These are phyloP conservation scores for Amanita jacksonii DNA, from an alignment of 768 basidiomycete genomes.

Conservation along the genomic window DNA sequence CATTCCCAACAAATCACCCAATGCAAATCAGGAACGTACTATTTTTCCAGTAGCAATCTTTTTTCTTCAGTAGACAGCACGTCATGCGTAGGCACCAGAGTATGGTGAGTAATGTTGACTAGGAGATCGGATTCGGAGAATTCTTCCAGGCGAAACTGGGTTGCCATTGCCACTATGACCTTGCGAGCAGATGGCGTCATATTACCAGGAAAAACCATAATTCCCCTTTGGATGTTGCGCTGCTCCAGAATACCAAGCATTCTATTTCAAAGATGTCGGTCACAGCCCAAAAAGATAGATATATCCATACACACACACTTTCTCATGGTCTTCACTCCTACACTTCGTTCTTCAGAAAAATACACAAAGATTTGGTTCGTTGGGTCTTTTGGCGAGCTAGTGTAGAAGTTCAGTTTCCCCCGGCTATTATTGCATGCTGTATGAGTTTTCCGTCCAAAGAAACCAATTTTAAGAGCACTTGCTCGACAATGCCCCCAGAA, in stretches of 20 bases:
- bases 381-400: slow-evolving; percentile 56
- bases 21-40: slow-evolving; percentile 50
- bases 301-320: slow-evolving; percentile 76
- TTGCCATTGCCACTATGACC: slow-evolving; percentile 89
- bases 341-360: slow-evolving; percentile 92
- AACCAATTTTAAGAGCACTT: slow-evolving; percentile 24
- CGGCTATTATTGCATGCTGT: slow-evolving; percentile 45
- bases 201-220: slow-evolving; percentile 91
- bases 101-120: slow-evolving; percentile 96
- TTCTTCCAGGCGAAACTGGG: slow-evolving; percentile 84
- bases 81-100: slow-evolving; percentile 88
- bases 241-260: slow-evolving; percentile 86
- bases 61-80: slow-evolving; percentile 83
- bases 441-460: slow-evolving; percentile 6
- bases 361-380: slow-evolving; percentile 85
- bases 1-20: slow-evolving; percentile 8
- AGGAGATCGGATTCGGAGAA: slow-evolving; percentile 94
- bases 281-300: slow-evolving; percentile 3
- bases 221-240: slow-evolving; percentile 80
- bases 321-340: slow-evolving; percentile 96
- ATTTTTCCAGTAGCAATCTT: slow-evolving; percentile 76
- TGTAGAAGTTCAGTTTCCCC: slow-evolving; percentile 83
- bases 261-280: slow-evolving; percentile 33
- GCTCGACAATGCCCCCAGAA: slow-evolving; percentile 78
- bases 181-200: slow-evolving; percentile 98